These are phyloP conservation scores for Jamesozyma gamospora DNA, from an alignment of 805 yeast species.

Conservation along the genomic window DNA sequence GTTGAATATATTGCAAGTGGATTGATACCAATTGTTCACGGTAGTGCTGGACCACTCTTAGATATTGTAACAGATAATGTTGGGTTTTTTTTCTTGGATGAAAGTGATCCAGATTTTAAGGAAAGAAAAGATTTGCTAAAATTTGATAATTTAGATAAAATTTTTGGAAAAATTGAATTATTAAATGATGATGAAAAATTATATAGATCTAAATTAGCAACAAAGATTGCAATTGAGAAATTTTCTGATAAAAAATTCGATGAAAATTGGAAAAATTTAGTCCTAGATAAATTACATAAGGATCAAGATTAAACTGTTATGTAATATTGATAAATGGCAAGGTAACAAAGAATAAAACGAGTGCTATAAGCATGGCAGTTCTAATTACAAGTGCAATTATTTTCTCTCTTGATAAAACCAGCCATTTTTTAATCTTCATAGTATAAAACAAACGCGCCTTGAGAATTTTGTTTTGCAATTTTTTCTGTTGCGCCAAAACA, in stretches of 20 bases:
- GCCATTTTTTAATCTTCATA: too few species aligned
- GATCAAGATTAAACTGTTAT: conserved; percentile 5
- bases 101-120: conserved; percentile 59
- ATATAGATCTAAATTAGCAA: conserved; percentile 38
- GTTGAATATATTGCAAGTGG: conserved; percentile 89
- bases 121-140: conserved; percentile 17
- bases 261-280: conserved; percentile 38
- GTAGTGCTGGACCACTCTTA: conserved; percentile 86
- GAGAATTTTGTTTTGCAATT: too few species aligned
- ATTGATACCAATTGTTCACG: conserved; percentile 80
- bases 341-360: too few species aligned
- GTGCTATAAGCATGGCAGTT: too few species aligned
- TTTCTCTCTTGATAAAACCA: too few species aligned
- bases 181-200: conserved; percentile 31
- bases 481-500: too few species aligned
- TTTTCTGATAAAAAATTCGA: conserved; percentile 57
- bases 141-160: conserved; percentile 32
- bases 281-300: conserved; percentile 8
- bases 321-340: too few species aligned
- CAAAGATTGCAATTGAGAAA: conserved; percentile 36
- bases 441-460: too few species aligned
- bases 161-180: conserved; percentile 37
- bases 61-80: conserved; percentile 69
- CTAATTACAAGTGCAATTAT: too few species aligned
- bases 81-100: conserved; percentile 73